These are phyloP conservation scores for Fraxinus pennsylvanica DNA, from an alignment of 257 asterid genomes.

Conservation along the genomic window DNA sequence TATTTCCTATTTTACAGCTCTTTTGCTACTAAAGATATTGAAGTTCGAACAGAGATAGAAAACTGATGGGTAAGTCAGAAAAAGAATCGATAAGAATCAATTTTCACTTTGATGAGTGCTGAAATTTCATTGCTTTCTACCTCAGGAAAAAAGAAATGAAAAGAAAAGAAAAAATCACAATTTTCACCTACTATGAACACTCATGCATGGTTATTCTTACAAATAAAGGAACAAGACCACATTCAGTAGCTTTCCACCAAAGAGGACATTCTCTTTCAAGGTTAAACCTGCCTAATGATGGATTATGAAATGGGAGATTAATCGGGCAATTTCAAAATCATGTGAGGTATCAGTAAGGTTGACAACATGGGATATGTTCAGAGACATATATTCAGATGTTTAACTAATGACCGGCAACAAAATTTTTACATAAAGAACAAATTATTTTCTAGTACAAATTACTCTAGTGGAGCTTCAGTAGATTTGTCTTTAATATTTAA, in stretches of 20 bases:
- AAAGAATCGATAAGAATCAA: not conserved
- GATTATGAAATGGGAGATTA: no score
- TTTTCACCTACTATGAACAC: no score
- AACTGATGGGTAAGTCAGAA: not conserved
- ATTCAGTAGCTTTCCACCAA: no score
- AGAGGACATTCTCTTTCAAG: no score
- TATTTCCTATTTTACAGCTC: no score
- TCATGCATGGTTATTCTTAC: no score
- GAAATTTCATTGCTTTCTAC: not conserved
- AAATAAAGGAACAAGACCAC: no score
- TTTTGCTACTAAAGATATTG: not conserved
- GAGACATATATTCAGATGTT: slow-evolving; percentile 4
- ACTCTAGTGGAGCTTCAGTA: slow-evolving; percentile 12
- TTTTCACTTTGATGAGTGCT: not conserved
- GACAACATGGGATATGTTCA: slow-evolving; percentile 3
- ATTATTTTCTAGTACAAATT: slow-evolving; percentile 11
- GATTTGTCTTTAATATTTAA: slow-evolving; percentile 18
- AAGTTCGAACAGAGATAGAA: not conserved
- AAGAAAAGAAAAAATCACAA: no score
- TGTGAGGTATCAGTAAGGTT: not conserved
- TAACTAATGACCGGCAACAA: not conserved
- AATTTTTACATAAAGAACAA: slow-evolving; percentile 12
- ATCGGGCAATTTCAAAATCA: no score
- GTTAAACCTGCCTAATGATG: no score
- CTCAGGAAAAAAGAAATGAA: no score